A percentile compares a stretch with the other conserved stretches of the same genome.
phyloP scores from a whole-genome alignment of 2,329 filamentous ascomycete genomes.

The Trichoderma pleuroti region DNA sequence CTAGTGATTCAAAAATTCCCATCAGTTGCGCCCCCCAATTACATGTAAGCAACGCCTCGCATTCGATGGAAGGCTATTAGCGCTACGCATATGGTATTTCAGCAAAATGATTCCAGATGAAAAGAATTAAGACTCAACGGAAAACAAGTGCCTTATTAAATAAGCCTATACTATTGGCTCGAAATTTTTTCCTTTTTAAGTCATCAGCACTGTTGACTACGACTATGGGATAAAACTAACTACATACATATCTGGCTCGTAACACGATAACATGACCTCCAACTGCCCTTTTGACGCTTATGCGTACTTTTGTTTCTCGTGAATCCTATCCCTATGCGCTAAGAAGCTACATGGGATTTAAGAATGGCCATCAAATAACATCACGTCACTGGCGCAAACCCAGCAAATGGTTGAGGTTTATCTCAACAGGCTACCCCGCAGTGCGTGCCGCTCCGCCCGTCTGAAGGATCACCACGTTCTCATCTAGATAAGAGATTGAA shows the following conservation, averaged over 20 bases:
- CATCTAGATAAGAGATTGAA: background rate
- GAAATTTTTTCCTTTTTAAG: background rate
- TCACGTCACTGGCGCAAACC: slow-evolving; percentile 3
- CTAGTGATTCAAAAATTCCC: background rate
- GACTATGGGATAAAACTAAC: background rate
- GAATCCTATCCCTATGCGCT: background rate
- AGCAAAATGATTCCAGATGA: background rate
- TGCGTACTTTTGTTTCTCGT: background rate
- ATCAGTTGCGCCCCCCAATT: background rate
- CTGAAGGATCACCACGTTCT: background rate
- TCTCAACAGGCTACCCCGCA: background rate
- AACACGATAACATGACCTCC: background rate
- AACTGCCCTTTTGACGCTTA: background rate
- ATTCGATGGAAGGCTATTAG: background rate
- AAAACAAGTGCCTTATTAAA: background rate
- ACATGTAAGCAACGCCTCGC: background rate
- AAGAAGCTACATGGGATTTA: background rate
- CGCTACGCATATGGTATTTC: background rate
- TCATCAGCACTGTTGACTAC: background rate
- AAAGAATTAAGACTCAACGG: background rate
- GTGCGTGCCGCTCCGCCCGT: background rate
- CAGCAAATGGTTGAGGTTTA: background rate
- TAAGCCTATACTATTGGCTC: background rate
- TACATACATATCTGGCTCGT: background rate
- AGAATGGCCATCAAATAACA: background rate